These are phyloP conservation scores for Delonix regia DNA, from an alignment of 306 rosid genomes.

Conservation along the genomic window DNA sequence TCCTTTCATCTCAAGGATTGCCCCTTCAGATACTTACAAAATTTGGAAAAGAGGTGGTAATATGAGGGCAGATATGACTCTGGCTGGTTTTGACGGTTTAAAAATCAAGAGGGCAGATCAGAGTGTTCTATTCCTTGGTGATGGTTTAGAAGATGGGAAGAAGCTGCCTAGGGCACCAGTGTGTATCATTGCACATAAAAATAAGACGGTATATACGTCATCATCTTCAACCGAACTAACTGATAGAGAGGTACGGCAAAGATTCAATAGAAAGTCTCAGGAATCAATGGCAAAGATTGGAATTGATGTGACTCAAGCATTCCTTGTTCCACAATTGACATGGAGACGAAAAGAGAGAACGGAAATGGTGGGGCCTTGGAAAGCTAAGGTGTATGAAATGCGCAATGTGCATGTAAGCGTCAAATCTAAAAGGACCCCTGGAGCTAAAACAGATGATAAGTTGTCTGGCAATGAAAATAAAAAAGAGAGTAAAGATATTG, in stretches of 20 bases:
- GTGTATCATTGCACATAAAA: constrained; percentile 57
- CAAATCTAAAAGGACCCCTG: constrained; percentile 68
- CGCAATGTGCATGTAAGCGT: constrained; percentile 80
- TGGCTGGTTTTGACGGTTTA: constrained; percentile 96
- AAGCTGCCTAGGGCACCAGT: constrained; percentile 51
- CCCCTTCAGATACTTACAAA: constrained; percentile 93
- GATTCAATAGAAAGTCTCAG: constrained; percentile 55
- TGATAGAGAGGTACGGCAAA: constrained; percentile 53
- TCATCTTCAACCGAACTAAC: constrained; percentile 53
- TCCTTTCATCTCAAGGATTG: constrained; percentile 93
- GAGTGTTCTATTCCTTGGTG: constrained; percentile 84
- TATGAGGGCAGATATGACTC: constrained; percentile 93
- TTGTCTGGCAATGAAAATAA: constrained; percentile 51
- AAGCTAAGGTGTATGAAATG: constrained; percentile 86
- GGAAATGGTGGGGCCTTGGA: constrained; percentile 86
- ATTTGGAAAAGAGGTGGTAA: constrained; percentile 96
- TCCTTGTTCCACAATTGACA: constrained; percentile 79
- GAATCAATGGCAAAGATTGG: constrained; percentile 61
- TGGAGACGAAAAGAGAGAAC: constrained; percentile 88
- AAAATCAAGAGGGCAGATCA: constrained; percentile 86
- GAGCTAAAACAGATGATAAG: constrained; percentile 66
- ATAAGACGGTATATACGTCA: constrained; percentile 66
- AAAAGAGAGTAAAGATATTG: constrained; percentile 53
- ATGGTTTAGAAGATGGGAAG: constrained; percentile 70
- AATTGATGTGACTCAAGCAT: constrained; percentile 81